Evolutionary conservation across 179 eudicot species (phyloP), one percentile per base, ranked within the genome.

Genomic region (Nepenthes alata): DNA sequence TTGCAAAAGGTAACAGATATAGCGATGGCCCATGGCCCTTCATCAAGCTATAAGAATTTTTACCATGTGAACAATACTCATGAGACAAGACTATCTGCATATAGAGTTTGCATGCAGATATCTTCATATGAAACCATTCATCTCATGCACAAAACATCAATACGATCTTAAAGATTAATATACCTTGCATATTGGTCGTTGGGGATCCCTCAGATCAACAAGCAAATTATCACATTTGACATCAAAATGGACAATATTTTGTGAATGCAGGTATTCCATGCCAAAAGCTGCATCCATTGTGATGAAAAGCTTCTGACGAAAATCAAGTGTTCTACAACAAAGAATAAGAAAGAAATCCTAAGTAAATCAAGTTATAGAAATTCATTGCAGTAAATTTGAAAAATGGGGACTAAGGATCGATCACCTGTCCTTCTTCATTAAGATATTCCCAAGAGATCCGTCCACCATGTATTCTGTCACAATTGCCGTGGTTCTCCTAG

Each of bases 251-350:
- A 89, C 89, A 57, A 89, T 83, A 72, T 81, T 87, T 75, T 83
- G 87, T 64, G 85, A 74, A 68, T 89, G 96, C 74, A 89, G 74
- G 78, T 89, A 89, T 67, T 89, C 96, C 96, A 89, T 89, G 71
- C 96, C 95, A 79, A 89, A 82, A 64, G 96, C 91, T 57, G 95
- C 95, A 80, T 89, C 96, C 82, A 83, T 77, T 52, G 97, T 89
- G 70, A 89, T 83, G 47, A 85, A 73, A 68, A 89, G 85, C 81
- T 80, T 89, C 66, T 70, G 84, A 61, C 96, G 91, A 35, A 81
- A 80, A 74, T 89, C 97, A 54, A 89, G 91, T 12, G 75, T 58
- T 72, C 88, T 89, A 82, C 63, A 67, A 67, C 10, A 44, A 58
- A 53, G 14, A 62, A 73, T 48, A 41, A 45, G 55, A 3, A 57